Evolutionary conservation across 352 stramenopile genomes (phyloP).

Genomic region (Phytophthora brassicae): DNA sequence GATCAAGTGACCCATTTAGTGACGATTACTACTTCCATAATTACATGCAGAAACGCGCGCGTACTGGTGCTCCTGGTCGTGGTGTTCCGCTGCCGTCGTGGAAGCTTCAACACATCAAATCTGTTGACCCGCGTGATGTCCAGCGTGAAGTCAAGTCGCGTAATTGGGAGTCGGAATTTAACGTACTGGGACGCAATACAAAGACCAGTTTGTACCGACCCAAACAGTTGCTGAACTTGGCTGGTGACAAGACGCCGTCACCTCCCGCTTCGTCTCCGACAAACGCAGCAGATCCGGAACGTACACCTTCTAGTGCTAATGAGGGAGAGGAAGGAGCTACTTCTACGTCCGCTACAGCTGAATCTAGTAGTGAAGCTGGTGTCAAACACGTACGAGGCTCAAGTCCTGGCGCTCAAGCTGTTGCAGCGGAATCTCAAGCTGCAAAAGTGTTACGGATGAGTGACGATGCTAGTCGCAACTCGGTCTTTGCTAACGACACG

Average conservation of each 20-base stretch:
- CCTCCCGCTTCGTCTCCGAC: constrained; percentile 13
- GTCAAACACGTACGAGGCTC: constrained; percentile 22
- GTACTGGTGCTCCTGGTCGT: constrained; percentile 31
- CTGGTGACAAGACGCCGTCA: constrained; percentile 10
- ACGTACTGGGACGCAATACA: constrained; percentile 77
- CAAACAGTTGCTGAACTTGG: constrained; percentile 65
- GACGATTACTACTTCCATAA: constrained; percentile 91
- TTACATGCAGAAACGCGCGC: constrained; percentile 75
- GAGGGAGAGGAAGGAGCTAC: constrained; percentile 11
- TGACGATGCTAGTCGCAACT: constrained; percentile 41
- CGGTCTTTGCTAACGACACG: constrained; percentile 75
- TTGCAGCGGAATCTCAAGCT: constrained; percentile 27
- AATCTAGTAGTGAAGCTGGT: constrained; percentile 34
- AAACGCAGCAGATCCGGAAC: constrained; percentile 21
- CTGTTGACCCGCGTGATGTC: constrained; percentile 57
- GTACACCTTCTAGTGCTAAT: constrained; percentile 18
- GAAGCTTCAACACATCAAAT: constrained; percentile 86
- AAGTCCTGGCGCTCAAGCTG: constrained; percentile 28
- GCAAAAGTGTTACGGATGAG: constrained; percentile 65
- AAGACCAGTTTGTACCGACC: constrained; percentile 81
- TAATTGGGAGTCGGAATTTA: constrained; percentile 71
- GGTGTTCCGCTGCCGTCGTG: constrained; percentile 70
- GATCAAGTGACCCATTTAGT: constrained; percentile 85
- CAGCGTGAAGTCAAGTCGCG: constrained; percentile 69
- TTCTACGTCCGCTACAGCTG: constrained; percentile 13